Percentiles rank a stretch among this genome's conserved stretches.
phyloP scores from a whole-genome alignment of 352 stramenopile species.

The Globisporangium radiosum region DNA sequence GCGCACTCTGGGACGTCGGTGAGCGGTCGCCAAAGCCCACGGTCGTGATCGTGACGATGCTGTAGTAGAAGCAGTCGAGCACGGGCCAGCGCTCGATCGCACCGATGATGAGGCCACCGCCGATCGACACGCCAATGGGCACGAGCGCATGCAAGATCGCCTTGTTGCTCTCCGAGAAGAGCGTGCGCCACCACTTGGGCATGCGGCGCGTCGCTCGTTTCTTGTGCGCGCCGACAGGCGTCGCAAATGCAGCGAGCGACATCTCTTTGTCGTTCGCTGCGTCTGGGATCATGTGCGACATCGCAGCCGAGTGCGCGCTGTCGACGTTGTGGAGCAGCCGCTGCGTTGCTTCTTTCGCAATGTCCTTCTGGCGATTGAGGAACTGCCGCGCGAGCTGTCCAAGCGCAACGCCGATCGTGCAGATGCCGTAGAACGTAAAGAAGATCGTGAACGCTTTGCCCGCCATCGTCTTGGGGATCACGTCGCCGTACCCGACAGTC shows the following conservation, averaged over 20 bases:
- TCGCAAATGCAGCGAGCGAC: slow-evolving; percentile 8
- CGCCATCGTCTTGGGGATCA: slow-evolving; percentile 38
- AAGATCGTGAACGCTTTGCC: slow-evolving; percentile 85
- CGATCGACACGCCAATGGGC: slow-evolving; percentile 45
- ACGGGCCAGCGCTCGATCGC: slow-evolving; percentile 53
- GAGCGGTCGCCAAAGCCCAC: slow-evolving; percentile 81
- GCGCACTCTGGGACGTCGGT: slow-evolving; percentile 43
- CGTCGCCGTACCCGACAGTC: slow-evolving; percentile 86
- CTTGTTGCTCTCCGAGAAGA: slow-evolving; percentile 50
- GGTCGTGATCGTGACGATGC: slow-evolving; percentile 87
- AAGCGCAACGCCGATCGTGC: slow-evolving; percentile 60
- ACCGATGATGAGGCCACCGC: slow-evolving; percentile 41
- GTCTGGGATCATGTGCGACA: slow-evolving; percentile 1
- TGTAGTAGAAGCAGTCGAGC: slow-evolving; percentile 90
- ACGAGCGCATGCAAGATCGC: slow-evolving; percentile 34
- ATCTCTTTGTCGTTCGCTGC: slow-evolving; percentile 17
- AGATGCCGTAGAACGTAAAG: slow-evolving; percentile 75
- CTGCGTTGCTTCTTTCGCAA: slow-evolving; percentile 52
- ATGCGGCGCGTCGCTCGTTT: slow-evolving; percentile 3
- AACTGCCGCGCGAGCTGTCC: slow-evolving; percentile 48
- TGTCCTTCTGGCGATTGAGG: slow-evolving; percentile 40
- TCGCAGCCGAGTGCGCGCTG: slow-evolving; percentile 20
- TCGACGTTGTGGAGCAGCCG: slow-evolving; percentile 44
- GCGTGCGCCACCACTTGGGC: slow-evolving; percentile 26
- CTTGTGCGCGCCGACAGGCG: neutral